A percentile compares a stretch with the other conserved stretches of the same genome.
These are phyloP conservation scores for Ophiocordyceps australis DNA, from an alignment of 2,329 filamentous ascomycete genomes.

Conservation along the genomic window DNA sequence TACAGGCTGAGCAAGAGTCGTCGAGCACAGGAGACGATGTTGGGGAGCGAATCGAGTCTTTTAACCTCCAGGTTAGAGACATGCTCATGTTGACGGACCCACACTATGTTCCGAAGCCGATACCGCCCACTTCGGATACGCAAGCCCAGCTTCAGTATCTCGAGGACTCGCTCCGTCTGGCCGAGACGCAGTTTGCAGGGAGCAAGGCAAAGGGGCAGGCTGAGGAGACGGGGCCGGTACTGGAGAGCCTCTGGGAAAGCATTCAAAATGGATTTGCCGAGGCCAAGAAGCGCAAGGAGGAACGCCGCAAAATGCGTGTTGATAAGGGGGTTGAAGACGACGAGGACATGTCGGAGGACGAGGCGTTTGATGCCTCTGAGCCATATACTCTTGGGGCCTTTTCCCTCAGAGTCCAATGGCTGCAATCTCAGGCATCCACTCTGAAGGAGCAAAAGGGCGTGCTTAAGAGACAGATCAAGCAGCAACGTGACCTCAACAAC, in stretches of 20 bases:
- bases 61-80: conserved; percentile 47
- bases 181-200: conserved; percentile 28
- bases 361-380: conserved; percentile 37
- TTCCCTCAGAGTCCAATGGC: conserved; percentile 57
- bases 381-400: conserved; percentile 60
- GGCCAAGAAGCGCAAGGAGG: conserved; percentile 32
- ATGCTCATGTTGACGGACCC: conserved; percentile 31
- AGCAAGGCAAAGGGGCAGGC: no score
- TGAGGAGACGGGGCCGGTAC: conserved; percentile 36
- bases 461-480: conserved; percentile 80
- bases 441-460: conserved; percentile 80
- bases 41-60: conserved; percentile 35
- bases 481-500: conserved; percentile 82
- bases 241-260: conserved; percentile 37
- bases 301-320: conserved; percentile 30
- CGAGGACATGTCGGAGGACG: conserved; percentile 43
- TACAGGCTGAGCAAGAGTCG: conserved; percentile 38
- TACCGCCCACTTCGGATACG: conserved; percentile 34
- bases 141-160: conserved; percentile 53
- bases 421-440: conserved; percentile 59
- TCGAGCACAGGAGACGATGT: conserved; percentile 12
- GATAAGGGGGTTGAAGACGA: conserved; percentile 41
- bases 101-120: conserved; percentile 37
- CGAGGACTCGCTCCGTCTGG: conserved; percentile 35
- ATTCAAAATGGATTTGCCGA: conserved; percentile 32